These are phyloP conservation scores for Ichthyophonus hoferi DNA, from an alignment of 208 protist genomes.

Conservation along the genomic window DNA sequence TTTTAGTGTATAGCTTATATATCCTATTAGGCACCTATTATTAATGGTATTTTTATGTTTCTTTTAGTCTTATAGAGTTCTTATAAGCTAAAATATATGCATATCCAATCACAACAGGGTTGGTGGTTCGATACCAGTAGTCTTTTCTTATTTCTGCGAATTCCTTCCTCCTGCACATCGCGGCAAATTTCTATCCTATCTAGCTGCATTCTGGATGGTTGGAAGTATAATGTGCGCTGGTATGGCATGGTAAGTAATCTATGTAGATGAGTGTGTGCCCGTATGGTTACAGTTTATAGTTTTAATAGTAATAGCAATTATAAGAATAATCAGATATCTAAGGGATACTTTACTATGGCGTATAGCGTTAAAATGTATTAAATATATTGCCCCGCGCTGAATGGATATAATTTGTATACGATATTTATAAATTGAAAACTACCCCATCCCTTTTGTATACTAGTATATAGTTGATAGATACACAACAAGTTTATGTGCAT, in stretches of 20 bases:
- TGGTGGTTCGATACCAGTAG: slow-evolving; percentile 39
- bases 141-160: slow-evolving; percentile 38
- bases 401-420: background rate
- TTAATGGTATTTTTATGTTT: too few species aligned
- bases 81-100: too few species aligned
- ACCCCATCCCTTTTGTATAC: too few species aligned
- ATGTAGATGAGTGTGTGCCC: background rate
- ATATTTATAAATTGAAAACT: background rate
- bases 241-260: slow-evolving; percentile 19
- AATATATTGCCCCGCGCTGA: background rate
- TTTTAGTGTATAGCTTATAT: too few species aligned
- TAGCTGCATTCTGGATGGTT: slow-evolving; percentile 37
- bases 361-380: background rate
- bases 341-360: too few species aligned
- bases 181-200: slow-evolving; percentile 2
- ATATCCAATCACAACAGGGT: too few species aligned
- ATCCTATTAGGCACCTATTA: too few species aligned
- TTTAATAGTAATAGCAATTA: background rate
- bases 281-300: background rate
- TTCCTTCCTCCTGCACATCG: slow-evolving; percentile 23
- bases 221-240: slow-evolving; percentile 10
- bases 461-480: background rate
- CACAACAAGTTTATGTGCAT: background rate
- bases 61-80: too few species aligned
- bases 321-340: background rate